These are phyloP conservation scores for Bruguiera gymnorhiza DNA, from an alignment of 345 rosid species.

Conservation along the genomic window DNA sequence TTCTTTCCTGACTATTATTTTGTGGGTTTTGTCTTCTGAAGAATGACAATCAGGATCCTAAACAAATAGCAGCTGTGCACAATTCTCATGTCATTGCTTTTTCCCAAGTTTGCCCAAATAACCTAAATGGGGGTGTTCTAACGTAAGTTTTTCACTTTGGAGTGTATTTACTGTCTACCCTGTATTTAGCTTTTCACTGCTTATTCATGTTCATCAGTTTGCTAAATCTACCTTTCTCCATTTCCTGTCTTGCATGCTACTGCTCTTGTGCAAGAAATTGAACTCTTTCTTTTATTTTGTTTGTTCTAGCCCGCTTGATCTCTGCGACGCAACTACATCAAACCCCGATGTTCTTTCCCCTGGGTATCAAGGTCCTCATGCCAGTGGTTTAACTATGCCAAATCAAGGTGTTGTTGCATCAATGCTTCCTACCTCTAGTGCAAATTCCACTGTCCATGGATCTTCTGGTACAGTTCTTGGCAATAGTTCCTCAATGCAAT, in stretches of 20 bases:
- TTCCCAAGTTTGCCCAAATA: conserved; percentile 79
- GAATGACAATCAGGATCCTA: conserved; percentile 72
- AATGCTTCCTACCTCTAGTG: conserved; percentile 53
- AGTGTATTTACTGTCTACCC: conserved; percentile 10
- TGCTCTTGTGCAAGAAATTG: conserved; percentile 12
- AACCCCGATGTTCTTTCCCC: conserved; percentile 57
- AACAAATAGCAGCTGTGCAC: conserved; percentile 66
- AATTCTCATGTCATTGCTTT: conserved; percentile 78
- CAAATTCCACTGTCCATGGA: conserved; percentile 60
- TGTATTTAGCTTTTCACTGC: background rate
- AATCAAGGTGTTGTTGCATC: conserved; percentile 68
- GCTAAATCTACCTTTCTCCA: background rate
- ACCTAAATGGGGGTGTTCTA: conserved; percentile 60
- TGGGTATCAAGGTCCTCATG: conserved; percentile 62
- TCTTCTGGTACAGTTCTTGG: conserved; percentile 63
- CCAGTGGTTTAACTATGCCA: conserved; percentile 48
- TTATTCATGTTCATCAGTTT: conserved; percentile 2
- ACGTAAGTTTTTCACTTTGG: conserved; percentile 56
- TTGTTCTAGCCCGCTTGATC: conserved; percentile 84
- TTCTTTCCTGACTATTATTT: conserved; percentile 27
- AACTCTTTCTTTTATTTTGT: conserved; percentile 23
- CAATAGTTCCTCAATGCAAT: conserved; percentile 49
- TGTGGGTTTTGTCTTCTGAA: conserved; percentile 37
- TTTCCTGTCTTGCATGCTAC: background rate
- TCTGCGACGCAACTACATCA: conserved; percentile 63